These are phyloP conservation scores for Chenopodium formosanum DNA, from an alignment of 148 eudicot species.

Conservation along the genomic window DNA sequence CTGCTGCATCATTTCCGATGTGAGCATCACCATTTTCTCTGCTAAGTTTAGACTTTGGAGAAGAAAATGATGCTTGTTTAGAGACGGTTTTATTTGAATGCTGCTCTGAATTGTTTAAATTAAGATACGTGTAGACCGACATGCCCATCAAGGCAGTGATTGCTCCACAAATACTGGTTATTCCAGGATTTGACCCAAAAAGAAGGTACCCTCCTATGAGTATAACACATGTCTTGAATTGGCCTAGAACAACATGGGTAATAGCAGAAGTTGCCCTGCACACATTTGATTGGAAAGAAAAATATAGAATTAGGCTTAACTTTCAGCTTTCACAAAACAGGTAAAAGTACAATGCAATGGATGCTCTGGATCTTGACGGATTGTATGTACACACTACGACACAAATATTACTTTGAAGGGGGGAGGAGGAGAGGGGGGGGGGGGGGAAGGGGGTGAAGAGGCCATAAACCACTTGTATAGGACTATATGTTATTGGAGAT, in stretches of 20 bases:
- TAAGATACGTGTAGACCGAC: constrained; percentile 80
- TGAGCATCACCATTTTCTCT: constrained; percentile 56
- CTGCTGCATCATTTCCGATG: constrained; percentile 39
- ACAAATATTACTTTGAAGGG: background rate
- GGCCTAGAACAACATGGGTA: constrained; percentile 91
- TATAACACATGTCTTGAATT: constrained; percentile 93
- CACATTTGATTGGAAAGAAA: background rate
- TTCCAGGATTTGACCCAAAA: constrained; percentile 87
- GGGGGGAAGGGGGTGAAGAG: background rate
- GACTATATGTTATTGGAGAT: background rate
- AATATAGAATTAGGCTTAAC: background rate
- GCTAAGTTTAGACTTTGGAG: constrained; percentile 69
- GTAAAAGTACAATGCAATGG: background rate
- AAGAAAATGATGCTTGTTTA: constrained; percentile 43
- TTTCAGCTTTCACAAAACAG: too few species aligned
- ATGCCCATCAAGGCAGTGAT: constrained; percentile 72
- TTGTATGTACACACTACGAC: background rate
- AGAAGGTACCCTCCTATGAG: constrained; percentile 81
- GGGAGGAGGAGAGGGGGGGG: background rate
- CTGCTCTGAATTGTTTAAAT: constrained; percentile 47
- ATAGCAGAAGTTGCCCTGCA: constrained; percentile 89
- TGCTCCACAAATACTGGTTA: constrained; percentile 75
- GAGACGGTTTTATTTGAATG: constrained; percentile 46
- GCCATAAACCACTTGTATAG: background rate
- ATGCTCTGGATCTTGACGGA: background rate